These are phyloP conservation scores for Heterobasidion annosum DNA, from an alignment of 1,284 basidiomycete genomes.

Conservation along the genomic window DNA sequence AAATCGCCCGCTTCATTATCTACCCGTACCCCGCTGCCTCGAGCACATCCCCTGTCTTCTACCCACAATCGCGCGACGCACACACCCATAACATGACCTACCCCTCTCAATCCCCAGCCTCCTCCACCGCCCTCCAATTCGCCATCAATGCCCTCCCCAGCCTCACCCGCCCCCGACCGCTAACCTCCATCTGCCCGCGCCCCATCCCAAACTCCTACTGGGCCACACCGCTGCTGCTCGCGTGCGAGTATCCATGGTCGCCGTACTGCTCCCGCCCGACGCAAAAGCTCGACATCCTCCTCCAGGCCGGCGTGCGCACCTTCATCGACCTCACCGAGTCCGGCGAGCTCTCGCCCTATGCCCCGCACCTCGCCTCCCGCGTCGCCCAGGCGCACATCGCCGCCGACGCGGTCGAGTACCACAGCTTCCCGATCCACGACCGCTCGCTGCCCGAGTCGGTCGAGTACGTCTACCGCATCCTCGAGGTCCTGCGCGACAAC, in stretches of 20 bases:
- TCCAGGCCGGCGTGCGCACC: slow-evolving; percentile 61
- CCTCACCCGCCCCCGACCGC: slow-evolving; percentile 7
- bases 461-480: slow-evolving; percentile 44
- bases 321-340: slow-evolving; percentile 73
- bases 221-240: slow-evolving; percentile 62
- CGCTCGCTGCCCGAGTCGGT: slow-evolving; percentile 49
- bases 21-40: neutral
- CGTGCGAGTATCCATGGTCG: slow-evolving; percentile 73
- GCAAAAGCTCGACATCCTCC: slow-evolving; percentile 57
- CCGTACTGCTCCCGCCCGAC: slow-evolving; percentile 21
- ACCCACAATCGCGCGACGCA: neutral
- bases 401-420: slow-evolving; percentile 45
- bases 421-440: slow-evolving; percentile 69
- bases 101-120: neutral
- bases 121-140: neutral
- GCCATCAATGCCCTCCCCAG: neutral
- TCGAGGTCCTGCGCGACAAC: slow-evolving; percentile 49
- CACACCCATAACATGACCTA: neutral
- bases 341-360: slow-evolving; percentile 61
- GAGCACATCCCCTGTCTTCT: neutral
- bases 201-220: slow-evolving; percentile 77
- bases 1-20: no score
- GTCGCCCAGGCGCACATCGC: slow-evolving; percentile 23
- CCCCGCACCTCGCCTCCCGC: slow-evolving; percentile 41
- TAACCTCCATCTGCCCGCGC: slow-evolving; percentile 27